A percentile compares a stretch with the other conserved stretches of the same genome.
Evolutionary conservation across 1,284 basidiomycete species (phyloP).

Genomic region (Athelia psychrophila): DNA sequence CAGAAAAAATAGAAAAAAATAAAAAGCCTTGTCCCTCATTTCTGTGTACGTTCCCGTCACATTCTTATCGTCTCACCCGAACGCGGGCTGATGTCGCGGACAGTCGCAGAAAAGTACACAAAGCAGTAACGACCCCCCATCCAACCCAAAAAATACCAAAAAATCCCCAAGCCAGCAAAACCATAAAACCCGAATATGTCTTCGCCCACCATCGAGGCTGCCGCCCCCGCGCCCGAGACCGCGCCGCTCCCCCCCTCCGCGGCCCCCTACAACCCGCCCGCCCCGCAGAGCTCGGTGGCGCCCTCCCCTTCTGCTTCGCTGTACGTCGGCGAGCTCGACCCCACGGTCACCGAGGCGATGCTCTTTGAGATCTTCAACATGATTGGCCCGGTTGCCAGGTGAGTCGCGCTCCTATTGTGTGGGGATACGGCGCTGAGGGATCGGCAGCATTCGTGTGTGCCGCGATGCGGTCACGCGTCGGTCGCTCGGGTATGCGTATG

Average conservation of each 20-base stretch:
- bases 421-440: conserved; percentile 4
- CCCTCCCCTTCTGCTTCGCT: conserved; percentile 87
- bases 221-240: conserved; percentile 36
- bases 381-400: conserved; percentile 98
- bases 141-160: conserved; percentile 27
- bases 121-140: conserved; percentile 80
- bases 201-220: conserved; percentile 30
- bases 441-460: conserved; percentile 92
- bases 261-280: conserved; percentile 52
- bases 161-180: conserved; percentile 13
- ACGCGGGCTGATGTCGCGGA: conserved; percentile 14
- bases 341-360: conserved; percentile 98
- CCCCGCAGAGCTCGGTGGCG: conserved; percentile 50
- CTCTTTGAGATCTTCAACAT: conserved; percentile 99
- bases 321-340: conserved; percentile 99
- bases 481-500: conserved; percentile 99
- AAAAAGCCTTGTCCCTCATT: conserved; percentile 55
- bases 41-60: conserved; percentile 50
- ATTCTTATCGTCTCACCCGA: conserved; percentile 13
- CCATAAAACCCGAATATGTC: conserved; percentile 22
- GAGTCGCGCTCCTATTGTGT: conserved; percentile 20
- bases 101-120: conserved; percentile 74
- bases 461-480: conserved; percentile 99
- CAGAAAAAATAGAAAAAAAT: conserved; percentile 1
- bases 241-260: conserved; percentile 51